These are phyloP conservation scores for Cyberlindnera xishuangbannaensis DNA, from an alignment of 805 yeast species.

Conservation along the genomic window DNA sequence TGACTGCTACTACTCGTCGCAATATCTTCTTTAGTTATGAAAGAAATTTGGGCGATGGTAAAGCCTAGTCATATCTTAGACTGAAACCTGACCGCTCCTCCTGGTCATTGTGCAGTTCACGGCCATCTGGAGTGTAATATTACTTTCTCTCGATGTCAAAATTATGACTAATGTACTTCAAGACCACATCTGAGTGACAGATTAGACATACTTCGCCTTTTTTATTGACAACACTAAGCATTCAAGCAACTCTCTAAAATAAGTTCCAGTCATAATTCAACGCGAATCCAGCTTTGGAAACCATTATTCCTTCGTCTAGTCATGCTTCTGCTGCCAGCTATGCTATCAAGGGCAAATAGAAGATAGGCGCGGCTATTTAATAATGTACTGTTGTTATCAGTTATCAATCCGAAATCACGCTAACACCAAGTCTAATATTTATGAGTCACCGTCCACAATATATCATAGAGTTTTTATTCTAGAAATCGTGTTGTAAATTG, in stretches of 20 bases:
- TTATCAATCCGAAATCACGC: no score
- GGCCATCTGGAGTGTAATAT: slow-evolving; percentile 26
- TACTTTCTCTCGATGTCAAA: slow-evolving; percentile 50
- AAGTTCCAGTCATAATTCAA: no score
- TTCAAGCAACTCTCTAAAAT: no score
- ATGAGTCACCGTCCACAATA: no score
- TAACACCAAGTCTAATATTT: no score
- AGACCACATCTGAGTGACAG: slow-evolving; percentile 57
- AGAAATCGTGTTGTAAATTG: slow-evolving; percentile 37
- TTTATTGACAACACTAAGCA: slow-evolving; percentile 34
- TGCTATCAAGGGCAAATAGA: no score
- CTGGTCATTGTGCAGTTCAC: slow-evolving; percentile 44
- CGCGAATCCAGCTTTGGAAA: slow-evolving; percentile 52
- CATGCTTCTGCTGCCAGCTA: no score
- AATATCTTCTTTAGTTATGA: slow-evolving; percentile 43
- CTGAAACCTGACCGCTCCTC: slow-evolving; percentile 47
- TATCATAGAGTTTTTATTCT: no score
- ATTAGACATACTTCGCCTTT: slow-evolving; percentile 39
- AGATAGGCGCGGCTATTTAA: no score
- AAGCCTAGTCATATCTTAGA: slow-evolving; percentile 57
- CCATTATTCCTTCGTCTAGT: slow-evolving; percentile 53
- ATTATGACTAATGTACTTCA: slow-evolving; percentile 52
- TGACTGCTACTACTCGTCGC: slow-evolving; percentile 51
- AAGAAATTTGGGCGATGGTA: slow-evolving; percentile 57
- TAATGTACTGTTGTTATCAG: no score